Evolutionary conservation across 805 yeast species (phyloP).

Genomic region (Hanseniaspora lindneri): DNA sequence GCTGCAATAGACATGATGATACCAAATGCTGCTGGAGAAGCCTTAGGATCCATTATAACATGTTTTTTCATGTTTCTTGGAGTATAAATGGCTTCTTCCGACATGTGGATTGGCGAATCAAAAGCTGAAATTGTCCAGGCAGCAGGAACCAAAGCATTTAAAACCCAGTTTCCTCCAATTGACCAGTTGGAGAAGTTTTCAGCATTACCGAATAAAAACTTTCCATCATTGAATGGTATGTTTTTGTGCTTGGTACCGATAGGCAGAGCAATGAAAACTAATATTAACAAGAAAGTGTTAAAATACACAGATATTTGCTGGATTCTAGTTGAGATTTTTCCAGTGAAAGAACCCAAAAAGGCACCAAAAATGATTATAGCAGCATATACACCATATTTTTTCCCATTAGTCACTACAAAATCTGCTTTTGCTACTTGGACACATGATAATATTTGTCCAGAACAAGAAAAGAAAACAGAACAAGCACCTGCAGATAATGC

Average conservation of each 20-base stretch:
- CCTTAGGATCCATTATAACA: constrained; percentile 13
- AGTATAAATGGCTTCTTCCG: constrained; percentile 54
- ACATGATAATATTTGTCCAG: constrained; percentile 46
- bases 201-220: constrained; percentile 44
- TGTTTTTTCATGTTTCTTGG: constrained; percentile 25
- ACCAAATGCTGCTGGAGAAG: constrained; percentile 48
- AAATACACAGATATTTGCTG: constrained; percentile 48
- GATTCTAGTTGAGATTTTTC: constrained; percentile 43
- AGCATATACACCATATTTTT: constrained; percentile 52
- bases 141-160: constrained; percentile 49
- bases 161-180: constrained; percentile 43
- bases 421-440: constrained; percentile 40
- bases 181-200: constrained; percentile 46
- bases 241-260: constrained; percentile 38
- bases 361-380: constrained; percentile 47
- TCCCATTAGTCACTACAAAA: constrained; percentile 43
- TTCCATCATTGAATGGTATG: constrained; percentile 37
- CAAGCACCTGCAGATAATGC: constrained; percentile 58
- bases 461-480: constrained; percentile 59
- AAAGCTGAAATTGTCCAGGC: constrained; percentile 68
- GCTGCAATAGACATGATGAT: constrained; percentile 46
- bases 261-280: constrained; percentile 54
- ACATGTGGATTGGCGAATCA: constrained; percentile 61
- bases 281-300: constrained; percentile 40
- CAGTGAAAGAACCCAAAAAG: constrained; percentile 43